A percentile compares a stretch with the other conserved stretches of the same genome.
These are phyloP conservation scores for Camellia sinensis DNA, from an alignment of 148 eudicot species.

Conservation along the genomic window DNA sequence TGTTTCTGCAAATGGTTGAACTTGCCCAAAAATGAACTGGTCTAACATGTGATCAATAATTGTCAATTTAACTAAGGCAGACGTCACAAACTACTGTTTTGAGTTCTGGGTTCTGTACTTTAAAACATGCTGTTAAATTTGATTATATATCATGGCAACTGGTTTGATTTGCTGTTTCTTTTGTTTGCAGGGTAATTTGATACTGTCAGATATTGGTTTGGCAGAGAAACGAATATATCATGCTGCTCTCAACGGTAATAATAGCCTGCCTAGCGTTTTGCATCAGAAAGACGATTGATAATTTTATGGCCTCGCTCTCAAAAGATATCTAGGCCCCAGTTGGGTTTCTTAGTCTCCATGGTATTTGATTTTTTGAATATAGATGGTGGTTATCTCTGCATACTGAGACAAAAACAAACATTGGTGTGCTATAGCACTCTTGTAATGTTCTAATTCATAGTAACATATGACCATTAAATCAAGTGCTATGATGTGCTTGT, in stretches of 20 bases:
- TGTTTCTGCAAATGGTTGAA: neutral
- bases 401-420: conserved; percentile 9
- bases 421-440: conserved; percentile 15
- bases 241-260: conserved; percentile 91
- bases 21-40: neutral
- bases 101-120: neutral
- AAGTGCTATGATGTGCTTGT: neutral
- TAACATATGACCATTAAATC: neutral
- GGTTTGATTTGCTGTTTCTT: conserved; percentile 15
- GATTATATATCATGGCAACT: neutral
- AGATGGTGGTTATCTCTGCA: conserved; percentile 10
- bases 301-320: conserved; percentile 50
- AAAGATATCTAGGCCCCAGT: conserved; percentile 22
- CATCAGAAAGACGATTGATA: conserved; percentile 93
- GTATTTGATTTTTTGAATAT: conserved; percentile 16
- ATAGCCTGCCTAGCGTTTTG: conserved; percentile 71
- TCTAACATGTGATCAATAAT: neutral
- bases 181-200: conserved; percentile 72
- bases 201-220: conserved; percentile 83
- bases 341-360: conserved; percentile 20
- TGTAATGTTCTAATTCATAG: conserved; percentile 11
- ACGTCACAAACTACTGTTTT: neutral
- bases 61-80: neutral
- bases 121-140: neutral
- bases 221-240: conserved; percentile 94